A percentile compares a stretch with the other conserved stretches of the same genome.
Evolutionary conservation across 352 stramenopile genomes (phyloP).

Genomic region (Thalassiosira pacifica): DNA sequence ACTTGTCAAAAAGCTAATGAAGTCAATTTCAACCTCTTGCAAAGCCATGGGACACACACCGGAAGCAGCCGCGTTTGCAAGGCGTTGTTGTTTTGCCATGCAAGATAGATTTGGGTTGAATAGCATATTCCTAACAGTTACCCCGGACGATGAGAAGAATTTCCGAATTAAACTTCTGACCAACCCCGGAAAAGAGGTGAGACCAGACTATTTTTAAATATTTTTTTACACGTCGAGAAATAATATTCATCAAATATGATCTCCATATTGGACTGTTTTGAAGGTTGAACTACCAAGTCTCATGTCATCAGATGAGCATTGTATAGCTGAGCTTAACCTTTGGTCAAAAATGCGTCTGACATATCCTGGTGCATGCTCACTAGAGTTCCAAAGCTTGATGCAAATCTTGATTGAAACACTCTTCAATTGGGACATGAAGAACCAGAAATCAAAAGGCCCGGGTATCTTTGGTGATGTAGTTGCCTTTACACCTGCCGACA

Average conservation of each 20-base stretch:
- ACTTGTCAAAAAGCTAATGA: too few relatives aligned
- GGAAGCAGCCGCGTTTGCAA: not conserved
- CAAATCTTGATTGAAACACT: slow-evolving; percentile 40
- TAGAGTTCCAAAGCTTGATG: slow-evolving; percentile 44
- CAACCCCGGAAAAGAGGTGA: too few relatives aligned
- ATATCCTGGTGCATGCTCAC: slow-evolving; percentile 49
- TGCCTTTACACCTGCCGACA: slow-evolving; percentile 5
- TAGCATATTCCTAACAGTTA: slow-evolving; percentile 30
- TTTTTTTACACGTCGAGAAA: slow-evolving; percentile 13
- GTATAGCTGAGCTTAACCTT: too few relatives aligned
- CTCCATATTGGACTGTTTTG: too few relatives aligned
- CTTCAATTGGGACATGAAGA: slow-evolving; percentile 28
- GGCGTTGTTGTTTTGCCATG: slow-evolving; percentile 13
- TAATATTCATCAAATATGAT: too few relatives aligned
- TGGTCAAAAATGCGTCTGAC: too few relatives aligned
- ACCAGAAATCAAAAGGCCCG: slow-evolving; percentile 15
- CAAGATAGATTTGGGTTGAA: slow-evolving; percentile 7
- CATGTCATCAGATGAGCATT: too few relatives aligned
- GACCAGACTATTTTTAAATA: too few relatives aligned
- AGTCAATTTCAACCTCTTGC: slow-evolving; percentile 13
- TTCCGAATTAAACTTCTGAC: not conserved
- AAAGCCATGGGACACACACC: slow-evolving; percentile 11
- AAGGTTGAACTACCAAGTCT: too few relatives aligned
- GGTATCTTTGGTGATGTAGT: slow-evolving; percentile 27
- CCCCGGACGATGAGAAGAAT: too few relatives aligned